Evolutionary conservation across 768 basidiomycete genomes (phyloP).

Genomic region (Asterophora parasitica): DNA sequence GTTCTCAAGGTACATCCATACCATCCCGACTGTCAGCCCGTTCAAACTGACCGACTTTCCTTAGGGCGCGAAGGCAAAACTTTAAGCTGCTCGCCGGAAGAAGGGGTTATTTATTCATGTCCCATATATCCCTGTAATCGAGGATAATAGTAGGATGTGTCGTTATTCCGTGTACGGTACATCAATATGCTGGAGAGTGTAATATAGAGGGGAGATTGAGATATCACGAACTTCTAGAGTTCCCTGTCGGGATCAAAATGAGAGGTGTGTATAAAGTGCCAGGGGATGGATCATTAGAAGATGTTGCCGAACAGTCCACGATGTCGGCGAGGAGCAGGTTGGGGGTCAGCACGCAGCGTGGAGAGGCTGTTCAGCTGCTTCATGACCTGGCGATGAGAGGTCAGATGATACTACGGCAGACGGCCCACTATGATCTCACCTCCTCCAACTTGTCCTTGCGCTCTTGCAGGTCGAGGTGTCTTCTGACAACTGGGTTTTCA

Average conservation of each 20-base stretch:
- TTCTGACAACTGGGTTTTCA: slow-evolving; percentile 86
- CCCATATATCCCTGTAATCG: slow-evolving; percentile 8
- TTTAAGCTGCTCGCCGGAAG: slow-evolving; percentile 25
- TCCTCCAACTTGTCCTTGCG: slow-evolving; percentile 97
- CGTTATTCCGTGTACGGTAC: slow-evolving; percentile 8
- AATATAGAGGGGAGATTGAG: slow-evolving; percentile 8
- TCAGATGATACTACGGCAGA: background rate
- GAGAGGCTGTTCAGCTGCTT: slow-evolving; percentile 91
- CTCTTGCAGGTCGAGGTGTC: slow-evolving; percentile 91
- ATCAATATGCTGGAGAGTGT: slow-evolving; percentile 5
- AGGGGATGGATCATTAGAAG: slow-evolving; percentile 39
- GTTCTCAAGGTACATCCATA: slow-evolving; percentile 69
- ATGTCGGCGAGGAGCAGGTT: slow-evolving; percentile 66
- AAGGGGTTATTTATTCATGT: slow-evolving; percentile 1
- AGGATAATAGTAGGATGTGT: slow-evolving; percentile 3
- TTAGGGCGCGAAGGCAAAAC: slow-evolving; percentile 42
- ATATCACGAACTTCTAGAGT: background rate
- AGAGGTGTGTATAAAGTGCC: background rate
- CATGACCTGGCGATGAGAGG: slow-evolving; percentile 61
- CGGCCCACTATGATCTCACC: slow-evolving; percentile 33
- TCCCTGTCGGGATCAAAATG: background rate
- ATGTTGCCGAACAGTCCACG: slow-evolving; percentile 77
- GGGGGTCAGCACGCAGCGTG: slow-evolving; percentile 78
- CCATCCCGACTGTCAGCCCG: background rate
- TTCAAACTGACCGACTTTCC: background rate